phyloP scores from a whole-genome alignment of 495 filamentous ascomycete species.

The Penicillium canariense region DNA sequence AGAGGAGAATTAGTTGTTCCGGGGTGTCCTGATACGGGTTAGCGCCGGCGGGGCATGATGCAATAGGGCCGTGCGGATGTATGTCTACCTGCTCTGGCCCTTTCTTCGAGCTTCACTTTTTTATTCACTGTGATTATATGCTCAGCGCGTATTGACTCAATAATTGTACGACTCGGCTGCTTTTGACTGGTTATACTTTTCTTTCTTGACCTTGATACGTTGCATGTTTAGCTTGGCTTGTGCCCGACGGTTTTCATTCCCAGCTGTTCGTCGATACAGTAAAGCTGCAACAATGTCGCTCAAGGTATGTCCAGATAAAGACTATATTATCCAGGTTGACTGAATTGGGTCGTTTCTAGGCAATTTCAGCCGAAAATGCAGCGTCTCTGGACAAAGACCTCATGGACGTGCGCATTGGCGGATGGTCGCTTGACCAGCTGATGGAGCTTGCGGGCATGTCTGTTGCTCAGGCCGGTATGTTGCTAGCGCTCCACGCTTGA shows the following conservation, averaged over 20 bases:
- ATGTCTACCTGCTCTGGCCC: background rate
- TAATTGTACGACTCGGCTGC: background rate
- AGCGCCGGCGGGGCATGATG: constrained; percentile 29
- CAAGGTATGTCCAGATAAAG: constrained; percentile 26
- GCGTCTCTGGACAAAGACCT: constrained; percentile 88
- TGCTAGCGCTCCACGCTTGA: background rate
- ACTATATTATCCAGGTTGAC: background rate
- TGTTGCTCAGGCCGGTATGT: constrained; percentile 82
- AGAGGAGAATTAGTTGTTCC: constrained; percentile 32
- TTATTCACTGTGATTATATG: background rate
- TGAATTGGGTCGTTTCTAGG: constrained; percentile 44
- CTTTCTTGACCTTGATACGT: background rate
- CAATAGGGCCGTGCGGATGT: constrained; percentile 21
- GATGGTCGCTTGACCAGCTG: constrained; percentile 91
- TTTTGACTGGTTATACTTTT: background rate
- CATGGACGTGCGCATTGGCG: constrained; percentile 72
- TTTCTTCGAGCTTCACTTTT: background rate
- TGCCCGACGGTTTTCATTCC: constrained; percentile 6
- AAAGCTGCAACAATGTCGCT: constrained; percentile 42
- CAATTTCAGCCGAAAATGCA: constrained; percentile 82
- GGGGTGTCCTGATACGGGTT: constrained; percentile 17
- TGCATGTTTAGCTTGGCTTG: constrained; percentile 31
- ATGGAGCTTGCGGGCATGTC: constrained; percentile 96
- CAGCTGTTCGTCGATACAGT: constrained; percentile 26
- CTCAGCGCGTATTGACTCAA: background rate